These are phyloP conservation scores for Bisporella sp. DNA, from an alignment of 2,329 filamentous ascomycete species.

Conservation along the genomic window DNA sequence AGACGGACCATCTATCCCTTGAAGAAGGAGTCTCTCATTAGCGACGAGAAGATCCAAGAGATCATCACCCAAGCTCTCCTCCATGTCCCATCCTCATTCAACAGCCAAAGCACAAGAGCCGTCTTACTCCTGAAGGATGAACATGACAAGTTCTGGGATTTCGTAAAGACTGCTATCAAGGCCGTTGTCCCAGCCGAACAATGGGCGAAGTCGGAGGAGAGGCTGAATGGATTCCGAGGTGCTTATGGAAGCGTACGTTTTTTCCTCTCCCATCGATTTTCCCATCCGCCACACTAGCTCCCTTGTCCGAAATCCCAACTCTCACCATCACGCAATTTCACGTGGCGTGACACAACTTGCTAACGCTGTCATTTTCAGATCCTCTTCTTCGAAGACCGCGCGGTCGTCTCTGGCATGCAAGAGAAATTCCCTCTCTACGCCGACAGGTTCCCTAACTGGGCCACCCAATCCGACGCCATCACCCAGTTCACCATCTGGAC, in stretches of 20 bases:
- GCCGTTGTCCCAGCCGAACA: constrained; percentile 52
- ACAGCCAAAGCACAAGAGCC: constrained; percentile 75
- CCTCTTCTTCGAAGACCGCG: constrained; percentile 80
- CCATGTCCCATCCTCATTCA: constrained; percentile 76
- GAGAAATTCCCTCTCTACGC: constrained; percentile 66
- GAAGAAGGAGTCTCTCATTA: constrained; percentile 54
- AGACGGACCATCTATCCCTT: constrained; percentile 66
- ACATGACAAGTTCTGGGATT: constrained; percentile 84
- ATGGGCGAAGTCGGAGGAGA: constrained; percentile 16
- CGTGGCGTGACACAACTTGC: too few species aligned
- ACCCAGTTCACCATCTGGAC: constrained; percentile 77
- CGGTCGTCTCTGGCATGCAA: constrained; percentile 58
- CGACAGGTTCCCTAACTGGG: constrained; percentile 74
- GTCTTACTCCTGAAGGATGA: constrained; percentile 75
- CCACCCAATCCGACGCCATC: constrained; percentile 72
- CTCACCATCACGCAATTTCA: too few species aligned
- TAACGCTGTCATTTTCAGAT: constrained; percentile 36
- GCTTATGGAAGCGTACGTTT: constrained; percentile 69
- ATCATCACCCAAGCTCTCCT: constrained; percentile 58
- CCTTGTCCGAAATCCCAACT: too few species aligned
- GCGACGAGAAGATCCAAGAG: constrained; percentile 52
- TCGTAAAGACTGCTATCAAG: constrained; percentile 58
- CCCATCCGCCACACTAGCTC: not conserved
- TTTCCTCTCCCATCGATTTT: not conserved
- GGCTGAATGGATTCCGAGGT: constrained; percentile 50